Base-by-base conservation (phyloP, 1,284 basidiomycete genomes). In the Ustilago curta region DNA sequence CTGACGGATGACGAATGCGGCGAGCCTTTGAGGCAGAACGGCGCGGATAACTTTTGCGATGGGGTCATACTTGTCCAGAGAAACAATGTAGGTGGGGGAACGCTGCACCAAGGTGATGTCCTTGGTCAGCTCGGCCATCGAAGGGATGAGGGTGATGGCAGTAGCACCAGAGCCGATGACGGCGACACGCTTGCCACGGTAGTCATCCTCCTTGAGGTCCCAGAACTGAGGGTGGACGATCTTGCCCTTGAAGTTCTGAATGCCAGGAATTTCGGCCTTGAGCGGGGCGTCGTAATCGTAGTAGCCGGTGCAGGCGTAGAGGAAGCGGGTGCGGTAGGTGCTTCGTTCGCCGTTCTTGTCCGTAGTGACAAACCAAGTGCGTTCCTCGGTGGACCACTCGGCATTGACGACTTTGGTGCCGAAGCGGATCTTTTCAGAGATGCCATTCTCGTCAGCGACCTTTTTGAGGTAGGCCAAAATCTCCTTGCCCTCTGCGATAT, bases 41-140 rank as follows among this genome's bases (percentile, higher is more conserved):
- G 70, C 70, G 40, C 81, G 76, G 51, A 80, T 51, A 39, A 83
- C 50, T 44, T 70, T 63, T 27, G 76, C 71, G 49, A 77, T 70
- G 9, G 66, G 66, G 43, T 83, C 80, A 40, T 62, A 57, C 42
- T 75, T 77, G 19, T 83, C 79, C n/a, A 83, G 67, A 31, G 69
- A 63, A 44, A 81, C 48, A 58, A 83, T 76, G 69, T 85, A 85
- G 39, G 78, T 74, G 29, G 84, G 84, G 8, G 76, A 78, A 27
- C 84, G 75, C 61, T 85, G 84, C n/a, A 85, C 71, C 37, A 85
- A 64, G 9, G 84, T 85, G 45, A 85, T 73, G 32, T 77, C 67
- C 59, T 70, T 65, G 40, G 81, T 74, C 11, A 67, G 52, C 21
- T 67, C 43, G 32, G 77, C 76, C 77, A 83, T 79, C 18, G 64